Conservation (phyloP, 495 filamentous ascomycete genomes). For the Xylaria castorea region DNA sequence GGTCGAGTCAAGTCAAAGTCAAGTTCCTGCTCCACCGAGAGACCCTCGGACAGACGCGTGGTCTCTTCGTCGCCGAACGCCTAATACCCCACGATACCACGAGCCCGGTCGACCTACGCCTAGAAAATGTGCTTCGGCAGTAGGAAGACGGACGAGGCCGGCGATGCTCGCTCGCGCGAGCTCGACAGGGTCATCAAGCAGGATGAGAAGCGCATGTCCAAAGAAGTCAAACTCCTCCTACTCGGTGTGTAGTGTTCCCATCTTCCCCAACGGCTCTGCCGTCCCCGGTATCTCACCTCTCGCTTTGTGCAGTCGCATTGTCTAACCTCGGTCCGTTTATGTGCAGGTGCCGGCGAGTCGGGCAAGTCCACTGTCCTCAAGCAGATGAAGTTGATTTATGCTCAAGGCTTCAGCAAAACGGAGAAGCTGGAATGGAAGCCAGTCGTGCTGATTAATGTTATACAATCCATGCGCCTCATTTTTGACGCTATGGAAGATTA, state of each 20-base stretch:
- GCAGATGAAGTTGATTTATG: conserved; percentile 99
- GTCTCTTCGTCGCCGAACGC: neutral
- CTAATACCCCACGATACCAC: conserved; percentile 6
- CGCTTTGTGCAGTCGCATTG: conserved; percentile 32
- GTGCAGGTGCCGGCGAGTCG: conserved; percentile 94
- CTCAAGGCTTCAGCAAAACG: conserved; percentile 86
- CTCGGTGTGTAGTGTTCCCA: conserved; percentile 65
- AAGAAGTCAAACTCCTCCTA: conserved; percentile 83
- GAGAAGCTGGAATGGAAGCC: conserved; percentile 93
- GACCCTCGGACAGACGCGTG: neutral
- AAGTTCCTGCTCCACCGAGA: neutral
- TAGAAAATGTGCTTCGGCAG: conserved; percentile 67
- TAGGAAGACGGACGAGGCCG: conserved; percentile 57
- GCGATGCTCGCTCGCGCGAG: conserved; percentile 62
- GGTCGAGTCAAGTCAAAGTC: conserved; percentile 1
- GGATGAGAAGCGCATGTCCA: conserved; percentile 80
- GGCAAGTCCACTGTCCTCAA: conserved; percentile 98
- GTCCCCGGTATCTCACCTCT: conserved; percentile 31
- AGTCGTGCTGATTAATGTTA: conserved; percentile 92
- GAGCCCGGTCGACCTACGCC: conserved; percentile 13
- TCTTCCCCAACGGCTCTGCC: conserved; percentile 19
- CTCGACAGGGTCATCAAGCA: conserved; percentile 79
- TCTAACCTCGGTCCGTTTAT: conserved; percentile 36
- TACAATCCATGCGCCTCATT: conserved; percentile 87
- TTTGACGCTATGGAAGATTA: conserved; percentile 93